Evolutionary conservation across 2,329 filamentous ascomycete species (phyloP), one percentile per base, ranked within the genome.

Genomic region (Canariomyces notabilis): DNA sequence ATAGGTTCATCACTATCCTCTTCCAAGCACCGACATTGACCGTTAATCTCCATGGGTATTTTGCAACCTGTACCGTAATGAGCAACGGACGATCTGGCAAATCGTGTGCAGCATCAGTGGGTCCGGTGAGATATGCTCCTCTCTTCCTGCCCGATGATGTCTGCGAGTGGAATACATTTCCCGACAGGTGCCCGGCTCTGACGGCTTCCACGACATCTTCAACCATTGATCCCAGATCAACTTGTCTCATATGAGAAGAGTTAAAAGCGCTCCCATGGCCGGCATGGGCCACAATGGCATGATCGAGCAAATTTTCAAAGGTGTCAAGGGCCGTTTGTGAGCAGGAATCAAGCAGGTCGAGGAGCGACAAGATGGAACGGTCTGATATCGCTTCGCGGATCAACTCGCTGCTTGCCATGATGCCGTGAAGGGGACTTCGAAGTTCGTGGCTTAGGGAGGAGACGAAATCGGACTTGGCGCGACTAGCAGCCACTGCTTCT

Each of bases 391-490:
- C 71, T 11, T 74, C 73, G n/a, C 70, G 67, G 1, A 79, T 58
- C 32, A 77, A 63, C 49, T 76, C 73, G 4, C 69, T 70, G 52
- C 63, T 77, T 0, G 73, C 74, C 2, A 80, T 62, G 23, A 80
- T 76, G 1, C 76, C 77, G 50, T 80, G 76, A 1, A 81, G 63
- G 2, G 77, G 77, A 3, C 71, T 76, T 14, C 77, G 66, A 6
- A 80, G 61, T 53, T 81, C 77, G 57, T 81, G 77, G 19, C 73
- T 76, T 36, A 80, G 72, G 6, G 73, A 78, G 1, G 73, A 74
- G 18, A 80, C 72, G 50, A 80, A 76, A 46, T 77, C 74, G 0
- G 71, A 71, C 58, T 77, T 76, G 32, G 73, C 71, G 50, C 63
- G 64, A 41, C 66, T 66, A 6, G 65, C 62, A 14, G 59, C 53